Evolutionary conservation across 2,329 filamentous ascomycete genomes (phyloP).

Genomic region (Fusarium foetens): DNA sequence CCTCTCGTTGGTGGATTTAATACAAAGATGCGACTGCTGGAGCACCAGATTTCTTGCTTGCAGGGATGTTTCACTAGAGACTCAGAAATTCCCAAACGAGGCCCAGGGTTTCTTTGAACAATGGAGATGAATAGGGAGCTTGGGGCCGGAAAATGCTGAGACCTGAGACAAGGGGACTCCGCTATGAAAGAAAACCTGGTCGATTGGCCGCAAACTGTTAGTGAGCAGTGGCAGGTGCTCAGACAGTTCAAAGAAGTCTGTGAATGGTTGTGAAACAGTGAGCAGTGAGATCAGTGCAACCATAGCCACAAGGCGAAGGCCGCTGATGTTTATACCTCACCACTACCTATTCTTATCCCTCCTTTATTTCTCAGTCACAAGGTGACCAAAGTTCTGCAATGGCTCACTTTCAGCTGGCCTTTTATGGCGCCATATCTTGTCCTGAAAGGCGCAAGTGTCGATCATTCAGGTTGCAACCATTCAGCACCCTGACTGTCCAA

Average conservation of each 20-base stretch:
- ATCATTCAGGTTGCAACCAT: conserved; percentile 26
- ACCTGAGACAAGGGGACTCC: conserved; percentile 36
- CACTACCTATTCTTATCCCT: background rate
- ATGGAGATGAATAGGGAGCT: conserved; percentile 18
- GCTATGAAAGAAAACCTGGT: conserved; percentile 5
- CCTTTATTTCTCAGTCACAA: background rate
- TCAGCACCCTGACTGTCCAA: conserved; percentile 14
- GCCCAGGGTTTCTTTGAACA: conserved; percentile 11
- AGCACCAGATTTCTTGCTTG: conserved; percentile 33
- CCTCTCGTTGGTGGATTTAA: conserved; percentile 39
- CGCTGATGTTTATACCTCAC: conserved; percentile 21
- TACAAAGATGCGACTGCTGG: conserved; percentile 23
- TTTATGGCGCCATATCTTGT: conserved; percentile 34
- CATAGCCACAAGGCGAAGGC: conserved; percentile 11
- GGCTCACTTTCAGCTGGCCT: conserved; percentile 8
- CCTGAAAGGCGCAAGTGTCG: conserved; percentile 34
- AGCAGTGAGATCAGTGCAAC: conserved; percentile 14
- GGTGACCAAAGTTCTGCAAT: background rate
- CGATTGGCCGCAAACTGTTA: conserved; percentile 13
- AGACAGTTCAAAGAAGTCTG: conserved; percentile 4
- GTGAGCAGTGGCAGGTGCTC: background rate
- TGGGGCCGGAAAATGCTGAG: conserved; percentile 17
- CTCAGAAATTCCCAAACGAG: conserved; percentile 3
- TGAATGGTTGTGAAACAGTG: background rate
- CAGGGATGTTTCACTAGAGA: conserved; percentile 23